A percentile compares a stretch with the other conserved stretches of the same genome.
phyloP scores from a whole-genome alignment of 2,329 filamentous ascomycete genomes.

The Tolypocladium ovalisporum region DNA sequence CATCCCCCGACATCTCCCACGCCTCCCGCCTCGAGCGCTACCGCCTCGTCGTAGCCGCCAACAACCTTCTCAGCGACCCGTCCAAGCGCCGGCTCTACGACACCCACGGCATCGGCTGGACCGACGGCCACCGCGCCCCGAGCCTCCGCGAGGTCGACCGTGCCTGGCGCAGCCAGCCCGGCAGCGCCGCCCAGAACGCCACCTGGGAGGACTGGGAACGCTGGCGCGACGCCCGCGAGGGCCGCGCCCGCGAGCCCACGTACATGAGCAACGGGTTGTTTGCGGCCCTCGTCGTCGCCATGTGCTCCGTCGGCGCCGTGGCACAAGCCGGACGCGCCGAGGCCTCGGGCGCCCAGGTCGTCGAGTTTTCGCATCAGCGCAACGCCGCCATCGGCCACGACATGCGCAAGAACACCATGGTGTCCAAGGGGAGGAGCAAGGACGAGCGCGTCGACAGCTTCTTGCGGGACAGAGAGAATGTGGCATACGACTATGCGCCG shows the following conservation, averaged over 20 bases:
- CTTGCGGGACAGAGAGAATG: slow-evolving; percentile 56
- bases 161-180: slow-evolving; percentile 36
- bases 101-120: slow-evolving; percentile 71
- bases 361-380: slow-evolving; percentile 57
- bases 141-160: slow-evolving; percentile 33
- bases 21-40: slow-evolving; percentile 74
- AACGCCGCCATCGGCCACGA: slow-evolving; percentile 54
- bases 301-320: slow-evolving; percentile 59
- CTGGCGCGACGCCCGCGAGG: slow-evolving; percentile 51
- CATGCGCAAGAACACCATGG: slow-evolving; percentile 39
- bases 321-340: slow-evolving; percentile 62
- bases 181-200: slow-evolving; percentile 55
- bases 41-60: slow-evolving; percentile 75
- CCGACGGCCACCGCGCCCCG: slow-evolving; percentile 39
- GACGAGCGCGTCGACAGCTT: slow-evolving; percentile 69
- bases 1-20: slow-evolving; percentile 26
- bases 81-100: slow-evolving; percentile 75
- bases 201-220: slow-evolving; percentile 98
- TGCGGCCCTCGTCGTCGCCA: slow-evolving; percentile 52
- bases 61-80: slow-evolving; percentile 78
- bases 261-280: slow-evolving; percentile 76
- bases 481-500: slow-evolving; percentile 20
- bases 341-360: slow-evolving; percentile 46
- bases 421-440: slow-evolving; percentile 39
- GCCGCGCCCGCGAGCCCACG: slow-evolving; percentile 35